Percentiles rank a stretch among this genome's conserved stretches.
Conservation (phyloP, 192 early-diverging fungal species). For the Backusella sp. region DNA sequence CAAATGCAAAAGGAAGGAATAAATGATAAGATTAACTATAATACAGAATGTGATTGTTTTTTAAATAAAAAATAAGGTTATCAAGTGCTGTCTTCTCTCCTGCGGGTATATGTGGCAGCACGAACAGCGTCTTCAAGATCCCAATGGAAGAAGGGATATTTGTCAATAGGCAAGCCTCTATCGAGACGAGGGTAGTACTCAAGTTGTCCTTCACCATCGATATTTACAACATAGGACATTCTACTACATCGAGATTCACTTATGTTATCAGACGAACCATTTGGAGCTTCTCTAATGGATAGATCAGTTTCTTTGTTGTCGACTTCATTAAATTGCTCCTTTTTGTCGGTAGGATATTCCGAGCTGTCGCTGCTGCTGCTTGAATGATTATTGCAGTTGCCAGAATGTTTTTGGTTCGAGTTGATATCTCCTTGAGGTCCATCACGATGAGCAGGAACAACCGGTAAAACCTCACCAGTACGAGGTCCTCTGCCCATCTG, state of each 20-base stretch:
- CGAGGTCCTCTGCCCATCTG: constrained; percentile 11
- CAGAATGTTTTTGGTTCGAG: background rate
- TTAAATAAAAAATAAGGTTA: background rate
- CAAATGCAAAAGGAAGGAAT: background rate
- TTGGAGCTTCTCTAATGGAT: background rate
- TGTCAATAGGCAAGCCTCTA: constrained; percentile 11
- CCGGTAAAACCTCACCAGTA: constrained; percentile 23
- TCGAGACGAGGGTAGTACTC: background rate
- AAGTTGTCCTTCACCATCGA: background rate
- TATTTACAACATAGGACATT: constrained; percentile 15
- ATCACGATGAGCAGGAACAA: constrained; percentile 19
- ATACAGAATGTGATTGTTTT: background rate
- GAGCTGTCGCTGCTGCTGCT: background rate
- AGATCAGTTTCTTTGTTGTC: background rate
- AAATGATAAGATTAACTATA: background rate
- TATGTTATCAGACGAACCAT: background rate
- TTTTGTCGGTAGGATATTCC: background rate
- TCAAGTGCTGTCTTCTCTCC: background rate
- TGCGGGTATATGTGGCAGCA: constrained; percentile 14
- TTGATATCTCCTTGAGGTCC: constrained; percentile 10
- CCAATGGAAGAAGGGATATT: constrained; percentile 29
- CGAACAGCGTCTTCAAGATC: constrained; percentile 27
- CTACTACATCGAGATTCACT: background rate
- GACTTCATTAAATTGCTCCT: background rate
- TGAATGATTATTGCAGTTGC: background rate